Evolutionary conservation across 768 basidiomycete species (phyloP), one percentile per base, ranked within the genome.

Genomic region (Termitomyces bulborhizus): DNA sequence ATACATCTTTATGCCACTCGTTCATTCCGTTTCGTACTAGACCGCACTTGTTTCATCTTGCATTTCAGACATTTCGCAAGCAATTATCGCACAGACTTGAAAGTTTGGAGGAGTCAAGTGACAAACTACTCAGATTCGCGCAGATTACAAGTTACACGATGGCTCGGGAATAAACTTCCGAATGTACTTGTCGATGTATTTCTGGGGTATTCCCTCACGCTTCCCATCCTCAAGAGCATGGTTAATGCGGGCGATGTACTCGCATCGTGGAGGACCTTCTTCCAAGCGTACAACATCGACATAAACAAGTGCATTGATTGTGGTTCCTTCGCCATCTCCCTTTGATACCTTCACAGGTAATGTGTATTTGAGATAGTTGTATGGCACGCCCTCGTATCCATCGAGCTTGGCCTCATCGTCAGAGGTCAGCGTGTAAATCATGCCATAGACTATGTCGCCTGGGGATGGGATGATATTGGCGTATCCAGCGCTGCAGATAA

Each of bases 241-340:
- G 56, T 79, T 78, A 67, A 81, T 76, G 12, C 77, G 68, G 54
- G 61, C 59, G 32, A 79, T 72, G 58, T 80, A 81, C 61, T 79
- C 77, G 43, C 63, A 62, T 58, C 66, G 66, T 6, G 75, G 71
- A 6, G 57, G 51, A 12, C 74, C 69, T 29, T 68, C 67, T 15
- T 51, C 56, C 51, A 66, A 58, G 46, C 73, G 64, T 40, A 68
- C 51, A 11, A 67, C 58, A 46, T 79, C 76, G 21, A 79, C 65
- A 50, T 79, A 81, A 29, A 78, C 67, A 50, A 80, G 63, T 1
- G 67, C 67, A 12, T 69, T 52, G 21, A 71, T 40, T 12, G 50
- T 16, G 26, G 46, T 57, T 5, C 56, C 59, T 1, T 55, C 34
- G 11, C 44, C 54, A 7, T 39, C 37, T 36, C 52, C 54, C 18